Conservation (phyloP, 2,329 filamentous ascomycete genomes). For the Dothistroma septosporum region DNA sequence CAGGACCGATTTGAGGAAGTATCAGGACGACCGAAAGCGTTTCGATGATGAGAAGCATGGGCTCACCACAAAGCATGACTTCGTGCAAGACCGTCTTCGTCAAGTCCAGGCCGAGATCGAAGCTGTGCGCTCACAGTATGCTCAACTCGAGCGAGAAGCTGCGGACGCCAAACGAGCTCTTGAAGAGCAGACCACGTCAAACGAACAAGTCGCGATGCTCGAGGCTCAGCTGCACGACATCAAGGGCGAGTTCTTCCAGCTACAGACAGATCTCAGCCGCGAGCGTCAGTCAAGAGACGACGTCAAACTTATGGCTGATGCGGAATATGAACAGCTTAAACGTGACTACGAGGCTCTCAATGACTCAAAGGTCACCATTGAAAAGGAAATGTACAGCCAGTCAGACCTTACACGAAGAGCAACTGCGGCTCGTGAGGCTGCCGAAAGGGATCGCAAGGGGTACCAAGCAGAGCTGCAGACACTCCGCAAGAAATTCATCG, state of each 20-base stretch:
- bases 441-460: constrained; percentile 84
- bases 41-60: constrained; percentile 74
- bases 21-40: constrained; percentile 71
- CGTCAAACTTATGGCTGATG: constrained; percentile 82
- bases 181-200: constrained; percentile 83
- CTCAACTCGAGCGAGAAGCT: constrained; percentile 81
- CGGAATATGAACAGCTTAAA: constrained; percentile 76
- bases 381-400: constrained; percentile 95
- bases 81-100: constrained; percentile 68
- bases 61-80: constrained; percentile 72
- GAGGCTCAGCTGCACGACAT: constrained; percentile 84
- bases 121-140: constrained; percentile 77
- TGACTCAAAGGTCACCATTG: constrained; percentile 92
- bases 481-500: constrained; percentile 76
- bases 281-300: constrained; percentile 93
- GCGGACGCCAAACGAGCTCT: constrained; percentile 81
- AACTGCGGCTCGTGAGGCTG: constrained; percentile 71
- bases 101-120: constrained; percentile 85
- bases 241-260: constrained; percentile 77
- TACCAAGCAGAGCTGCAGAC: constrained; percentile 79
- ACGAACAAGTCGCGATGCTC: constrained; percentile 80
- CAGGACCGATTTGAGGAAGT: constrained; percentile 76
- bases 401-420: constrained; percentile 86
- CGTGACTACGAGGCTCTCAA: constrained; percentile 83
- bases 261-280: constrained; percentile 82